Evolutionary conservation across 192 early-diverging fungal genomes (phyloP).

Genomic region (Rhizophagus prolifer): DNA sequence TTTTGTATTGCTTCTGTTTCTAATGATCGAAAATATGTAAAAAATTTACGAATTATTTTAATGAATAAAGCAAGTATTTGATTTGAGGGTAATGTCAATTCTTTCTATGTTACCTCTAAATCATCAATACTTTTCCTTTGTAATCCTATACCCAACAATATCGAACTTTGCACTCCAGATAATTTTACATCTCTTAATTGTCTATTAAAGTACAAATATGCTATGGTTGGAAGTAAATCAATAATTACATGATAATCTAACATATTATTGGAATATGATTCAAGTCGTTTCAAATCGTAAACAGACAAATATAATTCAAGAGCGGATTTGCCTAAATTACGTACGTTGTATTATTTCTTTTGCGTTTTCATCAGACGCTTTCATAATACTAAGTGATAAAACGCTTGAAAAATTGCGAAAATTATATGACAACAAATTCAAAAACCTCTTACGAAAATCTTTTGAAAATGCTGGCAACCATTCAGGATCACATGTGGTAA

Average conservation of each 20-base stretch:
- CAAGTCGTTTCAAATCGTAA: constrained; percentile 93
- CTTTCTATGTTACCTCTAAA: constrained; percentile 68
- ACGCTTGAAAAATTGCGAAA: constrained; percentile 83
- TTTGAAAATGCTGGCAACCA: constrained; percentile 89
- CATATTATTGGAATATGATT: constrained; percentile 94
- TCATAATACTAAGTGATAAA: constrained; percentile 81
- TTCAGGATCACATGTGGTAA: constrained; percentile 53
- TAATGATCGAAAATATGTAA: constrained; percentile 62
- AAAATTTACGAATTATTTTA: constrained; percentile 88
- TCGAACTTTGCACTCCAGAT: constrained; percentile 83
- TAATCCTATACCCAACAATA: constrained; percentile 85
- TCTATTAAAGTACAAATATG: constrained; percentile 76
- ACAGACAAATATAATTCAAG: constrained; percentile 59
- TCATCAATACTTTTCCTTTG: constrained; percentile 92
- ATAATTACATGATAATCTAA: constrained; percentile 97
- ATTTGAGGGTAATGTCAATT: constrained; percentile 75
- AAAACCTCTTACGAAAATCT: constrained; percentile 91
- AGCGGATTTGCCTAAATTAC: constrained; percentile 21
- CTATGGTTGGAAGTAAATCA: constrained; percentile 84
- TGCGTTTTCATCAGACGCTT: constrained; percentile 57
- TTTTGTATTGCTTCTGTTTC: constrained; percentile 53
- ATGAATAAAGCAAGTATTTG: constrained; percentile 94
- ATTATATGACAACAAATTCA: constrained; percentile 83
- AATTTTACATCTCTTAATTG: constrained; percentile 66
- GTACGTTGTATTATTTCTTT: constrained; percentile 10